Base-by-base conservation (phyloP, 108 stramenopile species). In the Cylindrotheca closterium region DNA sequence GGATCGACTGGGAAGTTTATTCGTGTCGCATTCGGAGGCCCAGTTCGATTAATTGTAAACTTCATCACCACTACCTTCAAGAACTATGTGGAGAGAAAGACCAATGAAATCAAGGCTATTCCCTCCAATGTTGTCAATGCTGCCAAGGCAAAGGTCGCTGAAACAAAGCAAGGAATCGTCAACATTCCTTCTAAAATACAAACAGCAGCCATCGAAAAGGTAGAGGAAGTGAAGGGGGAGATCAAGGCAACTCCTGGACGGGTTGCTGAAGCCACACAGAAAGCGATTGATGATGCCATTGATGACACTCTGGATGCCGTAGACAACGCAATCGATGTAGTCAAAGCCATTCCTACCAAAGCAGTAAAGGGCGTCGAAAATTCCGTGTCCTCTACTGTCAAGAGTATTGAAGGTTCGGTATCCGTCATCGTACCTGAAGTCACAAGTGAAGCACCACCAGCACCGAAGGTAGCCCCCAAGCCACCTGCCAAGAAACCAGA, bases 181-280 rank as follows among this genome's bases (percentile, higher is more conserved):
- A 69, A 57, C 15, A 70, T 73, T 29, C 78, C 86, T 15, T 50
- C 32, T 22, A 75, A 65, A 30, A 68, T 79, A 21, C 42, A 37
- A 21, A 47, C 47, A 23, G 68, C 68, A 10, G 72, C 67, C 12
- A 49, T 72, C 3, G 67, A 71, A 54, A 69, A 53, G 21, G 84
- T 68, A 2, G 74, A 69, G n/a, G 77, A 77, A 51, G 51, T 74
- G 3, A 76, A 56, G 15, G 72, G 74, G n/a, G 80, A 77, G 64
- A 74, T 81, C 68, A 71, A 79, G 67, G 86, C 82, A 24, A 86
- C 87, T 2, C 93, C 93, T 0, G 84, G 86, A 31, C 73, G 65
- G 49, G 79, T 91, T 47, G 85, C 61, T 0, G 82, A 86, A 3
- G 47, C 56, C 17, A 71, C 81, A 19, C 74, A 68, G 47, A 72